Percentiles rank a stretch among this genome's conserved stretches.
These are phyloP conservation scores for Alopecurus myosuroides DNA, from an alignment of 176 grass and related monocot genomes.

Conservation along the genomic window DNA sequence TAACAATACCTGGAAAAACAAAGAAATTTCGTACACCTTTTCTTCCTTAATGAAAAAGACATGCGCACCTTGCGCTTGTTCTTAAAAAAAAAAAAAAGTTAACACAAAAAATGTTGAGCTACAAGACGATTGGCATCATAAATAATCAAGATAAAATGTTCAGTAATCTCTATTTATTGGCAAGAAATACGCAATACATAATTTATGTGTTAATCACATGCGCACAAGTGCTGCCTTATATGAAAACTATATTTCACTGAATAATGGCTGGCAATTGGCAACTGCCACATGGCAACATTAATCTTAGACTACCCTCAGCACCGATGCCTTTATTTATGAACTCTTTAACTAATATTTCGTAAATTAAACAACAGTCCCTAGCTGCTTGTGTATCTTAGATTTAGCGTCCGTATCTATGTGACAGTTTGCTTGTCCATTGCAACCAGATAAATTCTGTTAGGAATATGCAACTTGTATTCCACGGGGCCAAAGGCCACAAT, in stretches of 20 bases:
- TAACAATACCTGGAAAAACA: conserved; percentile 81
- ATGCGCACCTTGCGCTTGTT: no score
- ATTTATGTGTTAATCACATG: not conserved
- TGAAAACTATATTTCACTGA: not conserved
- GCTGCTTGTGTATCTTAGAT: no score
- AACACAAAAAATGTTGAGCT: not conserved
- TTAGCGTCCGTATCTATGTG: no score
- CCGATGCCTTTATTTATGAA: not conserved
- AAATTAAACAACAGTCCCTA: not conserved
- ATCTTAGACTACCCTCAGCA: not conserved
- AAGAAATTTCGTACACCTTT: no score
- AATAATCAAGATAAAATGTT: not conserved
- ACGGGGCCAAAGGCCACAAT: no score
- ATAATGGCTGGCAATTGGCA: not conserved
- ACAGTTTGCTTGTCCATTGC: no score
- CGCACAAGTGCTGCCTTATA: not conserved
- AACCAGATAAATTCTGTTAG: no score
- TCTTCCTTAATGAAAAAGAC: no score
- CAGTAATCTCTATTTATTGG: not conserved
- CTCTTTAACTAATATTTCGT: not conserved
- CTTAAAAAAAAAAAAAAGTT: not conserved
- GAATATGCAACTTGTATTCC: no score
- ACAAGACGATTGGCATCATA: not conserved
- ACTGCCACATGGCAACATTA: not conserved
- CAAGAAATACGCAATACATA: conserved; percentile 3